Evolutionary conservation across 169 alveolate species (phyloP).

Genomic region (Plasmodium coatneyi): DNA sequence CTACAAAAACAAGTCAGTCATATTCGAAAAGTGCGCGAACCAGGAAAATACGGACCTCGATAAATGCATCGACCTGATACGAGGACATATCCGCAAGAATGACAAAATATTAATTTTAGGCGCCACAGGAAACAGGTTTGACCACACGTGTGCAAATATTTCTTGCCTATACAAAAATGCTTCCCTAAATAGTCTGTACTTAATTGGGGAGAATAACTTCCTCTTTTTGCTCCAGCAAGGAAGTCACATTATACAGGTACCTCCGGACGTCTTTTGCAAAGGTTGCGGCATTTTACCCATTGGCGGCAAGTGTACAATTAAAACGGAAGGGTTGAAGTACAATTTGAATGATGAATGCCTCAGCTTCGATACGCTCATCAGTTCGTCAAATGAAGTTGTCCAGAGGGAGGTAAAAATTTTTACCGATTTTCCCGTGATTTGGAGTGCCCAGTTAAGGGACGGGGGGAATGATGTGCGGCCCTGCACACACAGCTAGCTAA

Average conservation of each 20-base stretch:
- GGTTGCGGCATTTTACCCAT: constrained; percentile 60
- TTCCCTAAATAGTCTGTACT: constrained; percentile 27
- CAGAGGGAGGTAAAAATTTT: constrained; percentile 7
- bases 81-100: constrained; percentile 2
- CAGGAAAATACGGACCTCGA: constrained; percentile 60
- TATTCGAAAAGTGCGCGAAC: constrained; percentile 36
- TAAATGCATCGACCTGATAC: constrained; percentile 61
- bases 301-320: constrained; percentile 51
- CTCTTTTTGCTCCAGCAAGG: constrained; percentile 63
- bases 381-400: constrained; percentile 66
- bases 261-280: constrained; percentile 30
- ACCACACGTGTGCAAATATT: constrained; percentile 75
- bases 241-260: constrained; percentile 27
- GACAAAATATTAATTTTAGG: constrained; percentile 66
- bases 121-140: constrained; percentile 75
- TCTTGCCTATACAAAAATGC: constrained; percentile 29
- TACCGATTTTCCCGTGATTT: constrained; percentile 35
- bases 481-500: not conserved
- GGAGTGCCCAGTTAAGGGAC: constrained; percentile 14
- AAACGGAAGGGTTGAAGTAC: constrained; percentile 71
- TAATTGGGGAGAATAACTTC: constrained; percentile 74
- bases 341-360: constrained; percentile 51
- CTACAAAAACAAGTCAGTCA: constrained; percentile 45
- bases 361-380: constrained; percentile 62
- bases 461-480: not conserved